These are phyloP conservation scores for Amaranthus tricolor DNA, from an alignment of 179 eudicot genomes.

Conservation along the genomic window DNA sequence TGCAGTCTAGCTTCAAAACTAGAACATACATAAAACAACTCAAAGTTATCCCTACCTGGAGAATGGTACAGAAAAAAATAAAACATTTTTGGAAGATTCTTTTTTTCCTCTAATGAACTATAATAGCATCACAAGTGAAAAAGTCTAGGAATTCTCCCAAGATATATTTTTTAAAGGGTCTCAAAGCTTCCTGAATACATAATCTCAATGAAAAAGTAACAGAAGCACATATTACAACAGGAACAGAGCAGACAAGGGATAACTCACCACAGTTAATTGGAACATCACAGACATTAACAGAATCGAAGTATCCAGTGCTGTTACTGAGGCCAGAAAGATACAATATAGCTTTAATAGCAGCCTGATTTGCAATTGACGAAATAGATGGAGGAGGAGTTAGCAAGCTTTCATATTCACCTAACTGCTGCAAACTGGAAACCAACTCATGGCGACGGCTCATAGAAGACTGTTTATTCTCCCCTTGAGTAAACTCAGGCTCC, in stretches of 20 bases:
- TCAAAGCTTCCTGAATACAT: neutral
- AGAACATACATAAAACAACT: neutral
- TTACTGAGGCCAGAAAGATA: constrained; percentile 61
- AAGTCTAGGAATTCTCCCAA: neutral
- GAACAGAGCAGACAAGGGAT: constrained; percentile 17
- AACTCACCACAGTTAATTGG: constrained; percentile 77
- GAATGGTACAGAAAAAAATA: neutral
- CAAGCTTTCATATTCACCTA: constrained; percentile 73
- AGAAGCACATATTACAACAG: neutral
- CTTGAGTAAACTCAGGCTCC: constrained; percentile 39
- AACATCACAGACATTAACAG: constrained; percentile 56
- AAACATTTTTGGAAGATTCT: neutral
- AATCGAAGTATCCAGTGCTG: constrained; percentile 62
- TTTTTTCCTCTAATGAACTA: neutral
- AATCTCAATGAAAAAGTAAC: neutral
- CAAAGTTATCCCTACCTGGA: neutral
- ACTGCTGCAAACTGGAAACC: constrained; percentile 69
- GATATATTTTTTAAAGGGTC: too few relatives aligned
- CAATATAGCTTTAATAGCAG: constrained; percentile 90
- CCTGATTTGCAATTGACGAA: constrained; percentile 71
- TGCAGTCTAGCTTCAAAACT: neutral
- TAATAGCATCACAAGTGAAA: neutral
- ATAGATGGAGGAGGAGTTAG: constrained; percentile 74
- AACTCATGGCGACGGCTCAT: constrained; percentile 54
- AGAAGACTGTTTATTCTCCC: constrained; percentile 32